Evolutionary conservation across 2,329 filamentous ascomycete genomes (phyloP).

Genomic region (Fusarium citri): DNA sequence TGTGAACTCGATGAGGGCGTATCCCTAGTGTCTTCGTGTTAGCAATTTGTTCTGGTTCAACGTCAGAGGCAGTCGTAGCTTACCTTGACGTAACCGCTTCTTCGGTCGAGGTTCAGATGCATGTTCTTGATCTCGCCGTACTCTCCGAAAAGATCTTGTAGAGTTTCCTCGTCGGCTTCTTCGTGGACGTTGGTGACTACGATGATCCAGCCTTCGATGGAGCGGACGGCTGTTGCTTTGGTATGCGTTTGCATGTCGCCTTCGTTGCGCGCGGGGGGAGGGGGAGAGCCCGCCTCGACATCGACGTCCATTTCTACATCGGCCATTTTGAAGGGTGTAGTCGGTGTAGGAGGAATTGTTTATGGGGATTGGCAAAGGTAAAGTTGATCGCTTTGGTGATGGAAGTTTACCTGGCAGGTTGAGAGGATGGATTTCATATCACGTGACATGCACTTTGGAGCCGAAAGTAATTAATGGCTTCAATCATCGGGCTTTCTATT

Average conservation of each 20-base stretch:
- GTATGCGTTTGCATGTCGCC: constrained; percentile 77
- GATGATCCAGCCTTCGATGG: constrained; percentile 90
- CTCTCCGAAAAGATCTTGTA: constrained; percentile 85
- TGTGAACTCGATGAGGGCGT: constrained; percentile 85
- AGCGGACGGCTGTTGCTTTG: constrained; percentile 83
- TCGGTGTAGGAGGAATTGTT: background rate
- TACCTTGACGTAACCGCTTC: constrained; percentile 90
- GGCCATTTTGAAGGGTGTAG: constrained; percentile 55
- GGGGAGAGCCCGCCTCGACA: constrained; percentile 51
- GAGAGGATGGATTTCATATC: constrained; percentile 26
- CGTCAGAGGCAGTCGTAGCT: background rate
- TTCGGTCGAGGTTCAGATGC: constrained; percentile 83
- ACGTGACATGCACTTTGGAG: constrained; percentile 13
- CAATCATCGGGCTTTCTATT: background rate
- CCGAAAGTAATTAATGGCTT: background rate
- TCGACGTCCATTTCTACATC: constrained; percentile 72
- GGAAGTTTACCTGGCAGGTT: constrained; percentile 2
- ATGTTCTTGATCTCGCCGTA: constrained; percentile 90
- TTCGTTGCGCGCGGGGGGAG: constrained; percentile 61
- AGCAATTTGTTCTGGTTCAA: background rate
- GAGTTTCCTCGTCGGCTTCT: constrained; percentile 84
- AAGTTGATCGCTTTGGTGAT: constrained; percentile 3
- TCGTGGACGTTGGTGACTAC: constrained; percentile 90
- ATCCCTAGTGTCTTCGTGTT: constrained; percentile 67
- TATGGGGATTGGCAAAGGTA: background rate